Base-by-base conservation (phyloP, 768 basidiomycete genomes). In the Mycena galericulata region DNA sequence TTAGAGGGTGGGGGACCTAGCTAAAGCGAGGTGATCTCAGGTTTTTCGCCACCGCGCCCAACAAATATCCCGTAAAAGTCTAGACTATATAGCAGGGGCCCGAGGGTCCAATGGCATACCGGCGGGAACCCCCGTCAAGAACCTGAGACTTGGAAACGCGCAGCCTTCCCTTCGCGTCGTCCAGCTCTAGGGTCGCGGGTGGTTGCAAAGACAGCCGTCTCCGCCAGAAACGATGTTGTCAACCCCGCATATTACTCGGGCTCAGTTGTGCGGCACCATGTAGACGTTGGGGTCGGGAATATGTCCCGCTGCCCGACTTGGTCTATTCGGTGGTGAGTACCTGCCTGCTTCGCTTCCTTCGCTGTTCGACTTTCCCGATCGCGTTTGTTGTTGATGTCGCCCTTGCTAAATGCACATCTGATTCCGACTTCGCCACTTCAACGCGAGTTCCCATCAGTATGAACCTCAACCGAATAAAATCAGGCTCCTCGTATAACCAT, bases 71-170 rank as follows among this genome's bases (percentile, higher is more conserved):
- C 49, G 53, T 62, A 36, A 51, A 62, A 41, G 60, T 24, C 29
- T 34, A 26, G 34, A 61, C n/a, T n/a, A 20, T 47, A 50, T 61
- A 61, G 49, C 9, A 26, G 60, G 36, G 14, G 32, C 20, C 11
- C 47, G 47, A 24, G 36, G 36, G 36, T 15, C 36, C 36, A 46
- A 20, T n/a, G 18, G 46, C 53, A 22, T 24, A 17, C 27, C 50
- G 15, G 50, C 50, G 32, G 32, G 32, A 60, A 51, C 29, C 61
- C 29, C 20, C 78, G n/a, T 49, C 26, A 8, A 3, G 47, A 27
- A 29, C 60, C 49, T 61, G 30, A 12, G 36, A 62, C 49, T 62
- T 50, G 32, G 60, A 62, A 62, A 43, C 60, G 60, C n/a, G 17
- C 27, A 30, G 49, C 59, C 49, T 51, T 50, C 60, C 60, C 30